Evolutionary conservation across 345 rosid genomes (phyloP).

Genomic region (Carallia pectinifolia): DNA sequence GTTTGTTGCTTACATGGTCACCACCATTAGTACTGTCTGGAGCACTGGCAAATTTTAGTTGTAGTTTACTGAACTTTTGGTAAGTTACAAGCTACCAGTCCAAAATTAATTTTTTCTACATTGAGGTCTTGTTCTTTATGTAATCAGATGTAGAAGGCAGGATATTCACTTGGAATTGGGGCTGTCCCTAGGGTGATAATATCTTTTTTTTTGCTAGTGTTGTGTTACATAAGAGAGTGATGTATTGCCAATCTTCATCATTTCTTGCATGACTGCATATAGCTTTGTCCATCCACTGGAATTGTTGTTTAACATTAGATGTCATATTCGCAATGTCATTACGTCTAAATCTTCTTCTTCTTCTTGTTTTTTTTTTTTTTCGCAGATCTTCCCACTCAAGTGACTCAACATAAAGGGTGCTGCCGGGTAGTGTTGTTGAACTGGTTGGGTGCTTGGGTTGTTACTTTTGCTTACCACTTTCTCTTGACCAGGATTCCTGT

Average conservation of each 20-base stretch:
- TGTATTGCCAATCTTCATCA: too few relatives aligned
- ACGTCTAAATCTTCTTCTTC: too few relatives aligned
- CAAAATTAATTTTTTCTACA: too few relatives aligned
- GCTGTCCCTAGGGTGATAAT: conserved; percentile 96
- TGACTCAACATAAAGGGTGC: conserved; percentile 72
- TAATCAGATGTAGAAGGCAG: conserved; percentile 55
- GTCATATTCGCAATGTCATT: too few relatives aligned
- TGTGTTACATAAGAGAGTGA: too few relatives aligned
- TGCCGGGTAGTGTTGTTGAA: conserved; percentile 89
- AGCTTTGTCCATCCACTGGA: too few relatives aligned
- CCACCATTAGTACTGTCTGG: conserved; percentile 69
- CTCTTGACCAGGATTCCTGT: conserved; percentile 77
- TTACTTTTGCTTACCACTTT: conserved; percentile 80
- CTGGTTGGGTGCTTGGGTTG: conserved; percentile 92
- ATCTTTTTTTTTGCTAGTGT: conserved; percentile 32
- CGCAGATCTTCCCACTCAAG: conserved; percentile 95
- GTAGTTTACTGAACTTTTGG: too few relatives aligned
- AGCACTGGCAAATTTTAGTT: conserved; percentile 47
- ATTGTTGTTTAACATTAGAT: too few relatives aligned
- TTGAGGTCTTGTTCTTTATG: too few relatives aligned
- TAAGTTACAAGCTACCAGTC: too few relatives aligned
- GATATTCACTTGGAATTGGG: conserved; percentile 84
- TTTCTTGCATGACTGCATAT: too few relatives aligned
- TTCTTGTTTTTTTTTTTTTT: not conserved
- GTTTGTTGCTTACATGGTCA: conserved; percentile 53